Percentiles rank a stretch among this genome's conserved stretches.
These are phyloP conservation scores for Rhodomyrtus psidioides DNA, from an alignment of 441 rosid species.

Conservation along the genomic window DNA sequence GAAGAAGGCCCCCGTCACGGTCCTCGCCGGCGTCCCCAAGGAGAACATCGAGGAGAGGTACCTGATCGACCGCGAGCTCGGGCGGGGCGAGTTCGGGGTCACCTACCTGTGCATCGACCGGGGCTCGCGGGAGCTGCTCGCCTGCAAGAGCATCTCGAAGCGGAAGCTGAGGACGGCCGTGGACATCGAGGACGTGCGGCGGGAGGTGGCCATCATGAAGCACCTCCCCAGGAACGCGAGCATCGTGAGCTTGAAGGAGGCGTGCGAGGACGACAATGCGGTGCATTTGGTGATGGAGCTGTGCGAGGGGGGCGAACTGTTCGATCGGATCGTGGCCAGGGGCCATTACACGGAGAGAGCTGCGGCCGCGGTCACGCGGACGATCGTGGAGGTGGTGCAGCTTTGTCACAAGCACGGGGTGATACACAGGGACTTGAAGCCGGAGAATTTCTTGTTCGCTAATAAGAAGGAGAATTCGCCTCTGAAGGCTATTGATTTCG, in stretches of 20 bases:
- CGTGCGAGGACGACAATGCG: constrained; percentile 98
- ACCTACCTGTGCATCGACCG: constrained; percentile 94
- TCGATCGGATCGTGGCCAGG: constrained; percentile 97
- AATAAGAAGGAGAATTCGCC: constrained; percentile 98
- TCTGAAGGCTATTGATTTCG: constrained; percentile 94
- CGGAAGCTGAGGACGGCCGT: constrained; percentile 93
- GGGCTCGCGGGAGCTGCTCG: constrained; percentile 68
- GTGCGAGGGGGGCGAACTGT: constrained; percentile 97
- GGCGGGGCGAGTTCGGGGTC: constrained; percentile 98
- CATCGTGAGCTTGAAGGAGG: constrained; percentile 88
- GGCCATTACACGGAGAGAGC: constrained; percentile 99
- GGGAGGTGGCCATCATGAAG: constrained; percentile 97
- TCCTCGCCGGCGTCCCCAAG: constrained; percentile 56
- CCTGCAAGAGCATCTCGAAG: constrained; percentile 95
- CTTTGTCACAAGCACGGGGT: constrained; percentile 95
- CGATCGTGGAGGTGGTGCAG: constrained; percentile 94
- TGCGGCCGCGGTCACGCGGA: constrained; percentile 87
- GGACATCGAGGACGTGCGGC: constrained; percentile 87
- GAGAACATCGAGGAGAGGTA: constrained; percentile 89
- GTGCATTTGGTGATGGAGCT: constrained; percentile 99
- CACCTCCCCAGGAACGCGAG: constrained; percentile 85
- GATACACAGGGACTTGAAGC: constrained; percentile 96
- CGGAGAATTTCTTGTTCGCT: constrained; percentile 93
- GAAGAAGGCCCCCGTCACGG: constrained; percentile 64
- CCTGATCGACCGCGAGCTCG: constrained; percentile 86